These are phyloP conservation scores for Dovyalis caffra DNA, from an alignment of 345 rosid species.

Conservation along the genomic window DNA sequence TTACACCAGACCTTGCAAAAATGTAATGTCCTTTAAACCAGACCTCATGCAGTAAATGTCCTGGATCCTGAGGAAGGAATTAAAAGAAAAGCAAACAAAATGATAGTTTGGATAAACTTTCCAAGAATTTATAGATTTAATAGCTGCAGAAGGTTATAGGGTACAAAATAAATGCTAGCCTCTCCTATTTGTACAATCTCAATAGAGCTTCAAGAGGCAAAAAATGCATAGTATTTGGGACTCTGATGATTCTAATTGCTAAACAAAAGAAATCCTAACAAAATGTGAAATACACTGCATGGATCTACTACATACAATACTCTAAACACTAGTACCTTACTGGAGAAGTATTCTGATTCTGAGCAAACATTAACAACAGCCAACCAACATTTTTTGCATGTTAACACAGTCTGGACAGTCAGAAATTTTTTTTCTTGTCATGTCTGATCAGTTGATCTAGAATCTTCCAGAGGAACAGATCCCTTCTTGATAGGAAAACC, in stretches of 20 bases:
- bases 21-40: neutral
- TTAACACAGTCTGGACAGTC: neutral
- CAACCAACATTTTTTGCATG: neutral
- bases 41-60: neutral
- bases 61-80: neutral
- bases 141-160: no score
- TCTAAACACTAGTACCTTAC: neutral
- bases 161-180: neutral
- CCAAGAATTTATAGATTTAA: neutral
- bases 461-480: neutral
- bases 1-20: neutral
- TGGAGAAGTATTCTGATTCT: neutral
- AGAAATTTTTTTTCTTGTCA: neutral
- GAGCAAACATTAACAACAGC: neutral
- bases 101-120: neutral
- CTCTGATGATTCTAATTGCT: neutral
- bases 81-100: neutral
- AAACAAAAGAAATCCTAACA: neutral
- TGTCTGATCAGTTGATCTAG: neutral
- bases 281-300: neutral
- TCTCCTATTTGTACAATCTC: neutral
- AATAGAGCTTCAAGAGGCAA: neutral
- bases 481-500: neutral
- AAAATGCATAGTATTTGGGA: neutral
- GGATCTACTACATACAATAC: neutral